phyloP scores from a whole-genome alignment of 208 protist species.

The Leptomonas seymouri region DNA sequence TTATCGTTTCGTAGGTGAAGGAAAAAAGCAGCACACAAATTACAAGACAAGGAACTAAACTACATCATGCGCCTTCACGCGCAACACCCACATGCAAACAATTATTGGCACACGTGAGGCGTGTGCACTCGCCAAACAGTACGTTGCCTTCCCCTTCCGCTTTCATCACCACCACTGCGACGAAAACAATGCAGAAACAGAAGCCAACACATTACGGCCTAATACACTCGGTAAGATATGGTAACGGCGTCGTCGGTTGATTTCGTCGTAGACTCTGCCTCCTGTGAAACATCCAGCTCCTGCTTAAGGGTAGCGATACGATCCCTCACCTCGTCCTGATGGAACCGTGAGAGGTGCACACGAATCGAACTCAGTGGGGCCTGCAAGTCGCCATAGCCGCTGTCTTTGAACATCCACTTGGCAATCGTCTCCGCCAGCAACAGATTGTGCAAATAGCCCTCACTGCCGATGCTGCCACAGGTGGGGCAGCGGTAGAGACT shows the following conservation, averaged over 20 bases:
- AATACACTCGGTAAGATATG: constrained; percentile 81
- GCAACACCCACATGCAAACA: too few species aligned
- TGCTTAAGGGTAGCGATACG: constrained; percentile 49
- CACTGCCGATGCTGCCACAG: constrained; percentile 87
- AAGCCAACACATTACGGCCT: not conserved
- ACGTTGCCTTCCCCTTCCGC: too few species aligned
- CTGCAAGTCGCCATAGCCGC: constrained; percentile 78
- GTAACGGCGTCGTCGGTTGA: constrained; percentile 36
- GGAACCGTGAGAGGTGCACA: constrained; percentile 77
- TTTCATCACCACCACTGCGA: too few species aligned
- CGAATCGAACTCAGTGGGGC: constrained; percentile 75
- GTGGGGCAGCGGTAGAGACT: constrained; percentile 84
- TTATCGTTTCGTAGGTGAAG: too few species aligned
- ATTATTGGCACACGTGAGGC: too few species aligned
- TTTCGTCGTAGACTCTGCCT: constrained; percentile 5
- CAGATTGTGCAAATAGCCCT: constrained; percentile 87
- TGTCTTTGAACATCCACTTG: constrained; percentile 93
- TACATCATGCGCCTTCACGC: too few species aligned
- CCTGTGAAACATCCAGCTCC: constrained; percentile 37
- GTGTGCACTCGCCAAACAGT: too few species aligned
- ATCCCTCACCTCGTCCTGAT: constrained; percentile 48
- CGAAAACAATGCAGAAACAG: too few species aligned
- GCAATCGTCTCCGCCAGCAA: constrained; percentile 79
- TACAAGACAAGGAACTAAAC: too few species aligned
- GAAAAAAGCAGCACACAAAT: too few species aligned